Percentiles rank a stretch among this genome's conserved stretches.
Conservation (phyloP, 2,329 filamentous ascomycete species). For the Fusarium incarnatum region DNA sequence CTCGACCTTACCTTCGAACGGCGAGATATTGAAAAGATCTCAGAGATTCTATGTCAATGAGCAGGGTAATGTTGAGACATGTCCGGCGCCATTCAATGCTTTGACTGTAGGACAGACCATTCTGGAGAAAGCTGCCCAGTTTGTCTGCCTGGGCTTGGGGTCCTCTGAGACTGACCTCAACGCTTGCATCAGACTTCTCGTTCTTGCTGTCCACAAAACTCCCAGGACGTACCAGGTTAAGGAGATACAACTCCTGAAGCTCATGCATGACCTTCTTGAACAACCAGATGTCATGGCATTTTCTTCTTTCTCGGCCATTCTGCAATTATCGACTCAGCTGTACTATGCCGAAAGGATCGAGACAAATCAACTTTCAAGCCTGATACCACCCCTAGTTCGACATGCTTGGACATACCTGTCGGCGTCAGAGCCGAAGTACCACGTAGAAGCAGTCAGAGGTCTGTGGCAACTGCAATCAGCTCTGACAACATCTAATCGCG, state of each 20-base stretch:
- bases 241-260: constrained; percentile 60
- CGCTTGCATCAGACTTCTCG: constrained; percentile 69
- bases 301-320: constrained; percentile 66
- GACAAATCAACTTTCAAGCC: constrained; percentile 64
- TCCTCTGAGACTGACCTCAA: constrained; percentile 62
- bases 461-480: constrained; percentile 87
- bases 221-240: constrained; percentile 58
- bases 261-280: constrained; percentile 62
- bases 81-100: constrained; percentile 68
- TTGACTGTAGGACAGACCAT: constrained; percentile 70
- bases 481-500: constrained; percentile 73
- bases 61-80: constrained; percentile 75
- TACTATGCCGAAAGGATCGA: constrained; percentile 65
- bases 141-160: constrained; percentile 61
- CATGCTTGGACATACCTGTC: constrained; percentile 85
- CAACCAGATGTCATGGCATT: constrained; percentile 59
- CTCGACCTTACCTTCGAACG: constrained; percentile 41
- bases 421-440: constrained; percentile 87
- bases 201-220: constrained; percentile 67
- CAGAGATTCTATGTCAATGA: constrained; percentile 75
- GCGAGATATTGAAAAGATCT: constrained; percentile 70
- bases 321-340: constrained; percentile 68
- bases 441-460: constrained; percentile 89
- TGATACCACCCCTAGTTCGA: constrained; percentile 76
- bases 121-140: constrained; percentile 67